Evolutionary conservation across 176 grass and related monocot species (phyloP).

Genomic region (Lolium multiflorum): DNA sequence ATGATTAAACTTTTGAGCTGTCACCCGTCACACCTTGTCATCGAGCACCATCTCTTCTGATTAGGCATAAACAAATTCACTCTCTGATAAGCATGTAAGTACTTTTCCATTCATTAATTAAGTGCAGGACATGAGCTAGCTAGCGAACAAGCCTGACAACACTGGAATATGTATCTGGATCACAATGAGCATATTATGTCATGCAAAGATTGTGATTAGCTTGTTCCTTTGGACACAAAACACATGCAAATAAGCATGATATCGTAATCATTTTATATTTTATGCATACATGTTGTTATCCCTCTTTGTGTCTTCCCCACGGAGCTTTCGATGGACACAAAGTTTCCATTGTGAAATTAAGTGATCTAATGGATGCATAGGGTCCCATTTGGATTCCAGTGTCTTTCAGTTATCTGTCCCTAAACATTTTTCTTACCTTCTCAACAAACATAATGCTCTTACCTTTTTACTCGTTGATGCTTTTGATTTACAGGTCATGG

Average conservation of each 20-base stretch:
- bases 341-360: not conserved
- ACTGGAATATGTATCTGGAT: constrained; percentile 13
- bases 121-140: constrained; percentile 15
- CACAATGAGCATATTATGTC: constrained; percentile 15
- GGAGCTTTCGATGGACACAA: constrained; percentile 11
- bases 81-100: constrained; percentile 25
- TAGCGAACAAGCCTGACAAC: constrained; percentile 14
- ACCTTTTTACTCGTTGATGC: not conserved
- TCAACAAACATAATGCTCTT: too few relatives aligned
- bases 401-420: not conserved
- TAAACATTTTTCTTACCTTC: not conserved
- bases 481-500: constrained; percentile 22
- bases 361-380: constrained; percentile 1
- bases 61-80: constrained; percentile 13
- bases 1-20: constrained; percentile 10
- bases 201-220: not conserved
- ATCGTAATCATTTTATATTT: not conserved
- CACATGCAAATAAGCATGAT: constrained; percentile 2
- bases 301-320: not conserved
- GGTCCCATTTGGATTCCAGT: constrained; percentile 27
- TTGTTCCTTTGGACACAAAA: not conserved
- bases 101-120: constrained; percentile 28
- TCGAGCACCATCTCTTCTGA: constrained; percentile 11
- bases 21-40: constrained; percentile 37
- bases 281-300: not conserved